Evolutionary conservation across 163 green algal genomes (phyloP).

Genomic region (Volvox carteri): DNA sequence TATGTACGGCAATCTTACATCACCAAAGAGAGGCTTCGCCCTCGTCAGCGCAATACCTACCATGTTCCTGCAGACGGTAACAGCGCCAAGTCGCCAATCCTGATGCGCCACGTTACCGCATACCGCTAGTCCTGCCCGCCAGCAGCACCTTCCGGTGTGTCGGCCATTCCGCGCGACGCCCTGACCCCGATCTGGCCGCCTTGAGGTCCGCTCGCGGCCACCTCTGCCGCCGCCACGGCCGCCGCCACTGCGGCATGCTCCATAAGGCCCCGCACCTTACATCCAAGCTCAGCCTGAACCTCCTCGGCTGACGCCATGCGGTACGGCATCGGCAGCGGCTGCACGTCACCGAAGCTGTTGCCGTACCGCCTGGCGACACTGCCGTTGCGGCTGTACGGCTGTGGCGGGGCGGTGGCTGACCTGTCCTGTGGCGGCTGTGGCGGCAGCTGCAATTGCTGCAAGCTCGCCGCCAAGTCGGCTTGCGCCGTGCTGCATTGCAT

Average conservation of each 20-base stretch:
- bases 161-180: not conserved
- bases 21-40: no score
- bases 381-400: not conserved
- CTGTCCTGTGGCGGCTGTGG: not conserved
- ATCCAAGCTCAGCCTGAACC: constrained; percentile 1
- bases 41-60: no score
- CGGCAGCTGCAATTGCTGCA: not conserved
- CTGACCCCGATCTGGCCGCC: not conserved
- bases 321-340: not conserved
- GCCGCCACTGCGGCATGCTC: not conserved
- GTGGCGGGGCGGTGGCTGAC: not conserved
- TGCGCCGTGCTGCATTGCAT: not conserved
- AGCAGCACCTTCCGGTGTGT: no score
- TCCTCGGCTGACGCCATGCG: not conserved
- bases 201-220: no score
- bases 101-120: no score
- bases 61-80: no score
- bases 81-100: no score
- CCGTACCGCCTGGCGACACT: not conserved
- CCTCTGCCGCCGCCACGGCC: no score
- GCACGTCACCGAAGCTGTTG: constrained; percentile 4
- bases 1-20: no score
- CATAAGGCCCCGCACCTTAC: not conserved
- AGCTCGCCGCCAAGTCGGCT: not conserved
- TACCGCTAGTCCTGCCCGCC: no score